Base-by-base conservation (phyloP, 352 stramenopile species). In the Pythium rishiriense region DNA sequence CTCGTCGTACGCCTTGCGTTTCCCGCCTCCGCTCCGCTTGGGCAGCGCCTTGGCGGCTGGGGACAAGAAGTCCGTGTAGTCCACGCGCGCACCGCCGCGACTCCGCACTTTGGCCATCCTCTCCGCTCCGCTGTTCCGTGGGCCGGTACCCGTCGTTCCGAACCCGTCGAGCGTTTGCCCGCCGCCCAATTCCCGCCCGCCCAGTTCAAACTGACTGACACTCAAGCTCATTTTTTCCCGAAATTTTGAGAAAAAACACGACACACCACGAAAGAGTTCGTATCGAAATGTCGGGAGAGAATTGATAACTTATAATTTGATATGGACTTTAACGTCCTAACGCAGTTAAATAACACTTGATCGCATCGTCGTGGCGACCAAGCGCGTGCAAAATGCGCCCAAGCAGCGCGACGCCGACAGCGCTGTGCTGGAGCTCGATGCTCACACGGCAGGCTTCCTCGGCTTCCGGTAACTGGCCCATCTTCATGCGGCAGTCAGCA, bases 1-100 rank as follows among this genome's bases (percentile, higher is more conserved):
- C 10, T 58, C 68, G 25, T 54, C 50, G n/a, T 41, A 58, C 19
- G 26, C 47, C 33, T 58, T 70, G 22, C 51, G 55, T 33, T 64
- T 65, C 17, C 66, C 48, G 2, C 54, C 68, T 41, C 72, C 65
- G 52, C n/a, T 47, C 50, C 51, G 56, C 42, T 21, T 17, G 31
- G 62, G 58, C 24, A 67, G 61, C 58, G 39, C 52, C 68, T 70
- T 74, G 56, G 33, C 68, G 51, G 39, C 45, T 6, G 60, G 35
- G 42, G 57, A 66, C 50, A 78, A 61, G 43, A 79, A 67, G 57
- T 82, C 73, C 42, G 75, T 73, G 71, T 82, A 81, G 57, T 82
- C 76, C 26, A 76, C 69, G 22, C 60, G 59, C 62, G 52, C 61
- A 33, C 73, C 61, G 24, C 48, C 52, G 33, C 58, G 66, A 61